Base-by-base conservation (phyloP, 2,329 filamentous ascomycete genomes). In the Laburnicola sp. region DNA sequence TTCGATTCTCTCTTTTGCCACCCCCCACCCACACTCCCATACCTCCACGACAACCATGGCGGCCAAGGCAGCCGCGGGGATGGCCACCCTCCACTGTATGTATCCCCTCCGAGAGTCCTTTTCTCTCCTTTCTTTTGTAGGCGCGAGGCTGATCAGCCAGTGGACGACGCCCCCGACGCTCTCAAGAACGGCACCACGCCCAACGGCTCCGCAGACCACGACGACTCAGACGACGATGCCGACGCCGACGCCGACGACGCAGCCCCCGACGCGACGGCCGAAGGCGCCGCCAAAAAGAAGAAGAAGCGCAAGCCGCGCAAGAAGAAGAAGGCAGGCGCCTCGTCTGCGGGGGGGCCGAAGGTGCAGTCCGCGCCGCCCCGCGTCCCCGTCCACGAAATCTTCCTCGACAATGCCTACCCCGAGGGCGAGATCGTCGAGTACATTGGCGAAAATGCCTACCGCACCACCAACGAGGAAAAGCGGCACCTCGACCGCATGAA, bases 391-490 rank as follows among this genome's bases (percentile, higher is more conserved):
- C 85, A 87, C 30, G 83, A 86, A 60, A 80, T 95, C 37, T 94
- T 91, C 76, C 84, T 87, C 45, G 83, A 83, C 71, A 80, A 83
- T 65, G 78, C 78, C 59, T 96, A 90, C 70, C 90, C 89, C 42
- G 82, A 84, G 64, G 91, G 91, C 58, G 83, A 94, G 74, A 87
- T 91, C 69, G 83, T 85, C 60, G 86, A 91, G 59, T 95, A 95
- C 74, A 74, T 79, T 55, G 80, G 90, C 66, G 89, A 93, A 62
- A 94, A 94, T 71, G 74, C 81, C 35, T 89, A 86, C 72, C 85
- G 91, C 50, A 94, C 88, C 3, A 95, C 90, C 9, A 85, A 80
- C 71, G 90, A 93, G 73, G 91, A 95, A 78, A 91, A 92, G 77
- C 83, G 89, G 46, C 85, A 93, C 66, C 80, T 92, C 47, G 88